Evolutionary conservation across 768 basidiomycete species (phyloP).

Genomic region (Vishniacozyma victoriae): DNA sequence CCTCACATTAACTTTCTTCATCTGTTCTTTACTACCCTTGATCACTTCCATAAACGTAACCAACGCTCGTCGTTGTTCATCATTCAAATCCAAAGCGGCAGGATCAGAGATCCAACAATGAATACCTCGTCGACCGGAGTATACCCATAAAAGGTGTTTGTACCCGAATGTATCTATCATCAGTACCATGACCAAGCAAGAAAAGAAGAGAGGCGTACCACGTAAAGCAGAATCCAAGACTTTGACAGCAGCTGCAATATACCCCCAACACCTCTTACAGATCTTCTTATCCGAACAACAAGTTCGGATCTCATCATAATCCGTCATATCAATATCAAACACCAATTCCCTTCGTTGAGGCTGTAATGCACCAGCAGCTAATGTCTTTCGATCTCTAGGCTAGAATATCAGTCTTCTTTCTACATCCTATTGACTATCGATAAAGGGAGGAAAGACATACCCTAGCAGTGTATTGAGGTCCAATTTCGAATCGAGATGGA

Average conservation of each 20-base stretch:
- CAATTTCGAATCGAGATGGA: conserved; percentile 93
- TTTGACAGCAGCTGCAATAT: conserved; percentile 84
- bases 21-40: conserved; percentile 70
- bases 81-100: conserved; percentile 79
- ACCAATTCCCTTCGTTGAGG: conserved; percentile 86
- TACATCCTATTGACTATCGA: not conserved
- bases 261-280: conserved; percentile 88
- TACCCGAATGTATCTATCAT: conserved; percentile 75
- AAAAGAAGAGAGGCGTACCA: conserved; percentile 42
- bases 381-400: conserved; percentile 84
- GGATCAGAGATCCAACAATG: conserved; percentile 95
- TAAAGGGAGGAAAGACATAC: conserved; percentile 53
- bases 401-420: conserved; percentile 41
- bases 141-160: conserved; percentile 87
- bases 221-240: conserved; percentile 73
- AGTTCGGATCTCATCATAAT: conserved; percentile 90
- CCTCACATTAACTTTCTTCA: conserved; percentile 74
- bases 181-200: not conserved
- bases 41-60: conserved; percentile 83
- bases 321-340: conserved; percentile 99
- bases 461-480: conserved; percentile 80
- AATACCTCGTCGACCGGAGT: conserved; percentile 96
- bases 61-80: conserved; percentile 79
- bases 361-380: conserved; percentile 61
- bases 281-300: conserved; percentile 89